Evolutionary conservation across 78 protist genomes (phyloP), one percentile per base, ranked within the genome.

Genomic region (Dictyostelium purpureum): DNA sequence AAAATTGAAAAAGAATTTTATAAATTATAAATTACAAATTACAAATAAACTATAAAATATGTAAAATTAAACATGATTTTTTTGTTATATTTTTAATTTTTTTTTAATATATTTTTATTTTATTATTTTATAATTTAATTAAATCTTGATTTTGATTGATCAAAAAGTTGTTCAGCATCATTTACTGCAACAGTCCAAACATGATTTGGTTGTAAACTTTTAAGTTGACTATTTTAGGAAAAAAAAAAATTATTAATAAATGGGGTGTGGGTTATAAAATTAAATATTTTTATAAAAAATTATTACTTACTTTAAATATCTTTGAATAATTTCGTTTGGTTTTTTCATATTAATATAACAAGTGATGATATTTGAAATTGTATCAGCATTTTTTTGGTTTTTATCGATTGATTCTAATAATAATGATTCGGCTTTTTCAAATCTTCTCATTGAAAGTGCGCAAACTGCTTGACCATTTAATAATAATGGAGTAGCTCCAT

Each of bases 281-380:
- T 33, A 63, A 63, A 28, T 10, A 35, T 12, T 31, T 35, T 14
- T 16, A 31, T n/a, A 31, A 10, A 33, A 63, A 1, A 5, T 26
- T 35, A 28, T 33, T 1, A 42, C 6, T 63, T 65, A 88, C 93
- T 59, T 77, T 71, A 78, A 14, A 73, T 78, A 80, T 45, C 87
- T 45, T 21, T 89, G 61, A 7, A 78, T 78, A 54, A 77, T 38
- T 67, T 89, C 94, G 42, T 19, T 19, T 56, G 87, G 85, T 51
- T 89, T 89, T 51, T 89, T 89, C 94, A 79, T 79, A 51, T 89
- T 81, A 26, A 80, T 57, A 49, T 78, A 78, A 51, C 90, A 79
- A 63, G 38, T 78, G 67, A 89, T 78, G 9, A 89, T 4, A 57
- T 89, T 89, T 21, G 88, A 11, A 45, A 89, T 49, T 4, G 94